Evolutionary conservation across 129 eudicot genomes (phyloP).

Genomic region (Smallanthus sonchifolius): DNA sequence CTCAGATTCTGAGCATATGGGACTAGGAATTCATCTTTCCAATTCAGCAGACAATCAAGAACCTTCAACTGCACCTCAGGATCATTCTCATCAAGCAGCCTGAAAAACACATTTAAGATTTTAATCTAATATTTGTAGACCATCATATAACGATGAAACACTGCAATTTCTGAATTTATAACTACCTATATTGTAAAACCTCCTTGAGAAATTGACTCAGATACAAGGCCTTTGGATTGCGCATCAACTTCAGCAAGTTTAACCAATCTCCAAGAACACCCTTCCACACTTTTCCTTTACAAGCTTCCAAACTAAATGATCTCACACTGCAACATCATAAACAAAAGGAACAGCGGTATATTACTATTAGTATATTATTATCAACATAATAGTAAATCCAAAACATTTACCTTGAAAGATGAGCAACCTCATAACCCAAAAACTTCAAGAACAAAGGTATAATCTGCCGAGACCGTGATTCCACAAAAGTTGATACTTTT

Average conservation of each 20-base stretch:
- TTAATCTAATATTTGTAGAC: background rate
- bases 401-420: constrained; percentile 40
- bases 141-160: background rate
- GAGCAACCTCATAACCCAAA: constrained; percentile 59
- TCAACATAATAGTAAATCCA: background rate
- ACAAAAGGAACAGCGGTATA: background rate
- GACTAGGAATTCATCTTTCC: constrained; percentile 67
- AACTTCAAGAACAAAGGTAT: constrained; percentile 72
- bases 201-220: constrained; percentile 63
- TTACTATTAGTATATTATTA: background rate
- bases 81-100: constrained; percentile 90
- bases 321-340: constrained; percentile 51
- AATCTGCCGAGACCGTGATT: constrained; percentile 62
- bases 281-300: constrained; percentile 75
- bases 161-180: background rate
- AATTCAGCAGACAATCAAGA: constrained; percentile 76
- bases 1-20: constrained; percentile 72
- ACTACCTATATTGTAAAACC: constrained; percentile 68
- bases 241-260: constrained; percentile 55
- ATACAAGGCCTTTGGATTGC: constrained; percentile 60
- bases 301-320: constrained; percentile 30
- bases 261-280: constrained; percentile 80
- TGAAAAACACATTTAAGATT: constrained; percentile 21
- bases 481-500: constrained; percentile 53
- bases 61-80: constrained; percentile 75